Evolutionary conservation across 2,329 filamentous ascomycete genomes (phyloP).

Genomic region (Cladophialophora yegresii): DNA sequence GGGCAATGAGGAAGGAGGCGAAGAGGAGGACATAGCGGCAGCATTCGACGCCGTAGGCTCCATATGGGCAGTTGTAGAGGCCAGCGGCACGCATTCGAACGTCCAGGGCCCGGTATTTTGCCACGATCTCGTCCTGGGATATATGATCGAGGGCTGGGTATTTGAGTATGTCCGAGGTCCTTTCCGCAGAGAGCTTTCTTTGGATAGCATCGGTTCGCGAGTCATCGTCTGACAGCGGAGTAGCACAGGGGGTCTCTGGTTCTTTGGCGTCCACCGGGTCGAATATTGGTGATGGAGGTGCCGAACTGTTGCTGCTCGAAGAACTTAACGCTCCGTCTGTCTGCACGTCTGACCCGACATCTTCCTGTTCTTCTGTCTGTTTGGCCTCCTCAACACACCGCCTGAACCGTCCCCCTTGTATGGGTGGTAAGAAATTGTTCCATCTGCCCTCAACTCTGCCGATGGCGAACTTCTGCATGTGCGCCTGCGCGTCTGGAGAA

Average conservation of each 20-base stretch:
- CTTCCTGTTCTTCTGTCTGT: conserved; percentile 43
- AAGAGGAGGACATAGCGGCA: conserved; percentile 72
- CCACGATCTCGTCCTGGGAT: conserved; percentile 74
- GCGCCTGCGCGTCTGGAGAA: conserved; percentile 70
- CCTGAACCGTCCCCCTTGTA: conserved; percentile 81
- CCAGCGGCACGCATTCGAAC: conserved; percentile 70
- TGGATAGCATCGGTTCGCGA: conserved; percentile 25
- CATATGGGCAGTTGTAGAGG: conserved; percentile 82
- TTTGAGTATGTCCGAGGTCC: conserved; percentile 46
- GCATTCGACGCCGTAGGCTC: conserved; percentile 73
- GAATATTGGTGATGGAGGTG: conserved; percentile 67
- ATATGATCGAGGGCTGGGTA: conserved; percentile 75
- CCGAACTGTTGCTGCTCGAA: conserved; percentile 29
- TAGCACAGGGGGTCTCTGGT: conserved; percentile 51
- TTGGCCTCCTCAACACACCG: conserved; percentile 36
- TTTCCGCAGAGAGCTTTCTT: conserved; percentile 24
- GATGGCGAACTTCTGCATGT: conserved; percentile 81
- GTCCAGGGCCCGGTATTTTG: conserved; percentile 79
- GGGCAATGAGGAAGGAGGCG: conserved; percentile 59
- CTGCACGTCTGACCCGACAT: conserved; percentile 40
- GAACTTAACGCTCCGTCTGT: conserved; percentile 29
- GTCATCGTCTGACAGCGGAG: conserved; percentile 52
- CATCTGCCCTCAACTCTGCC: conserved; percentile 78
- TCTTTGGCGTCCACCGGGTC: conserved; percentile 56
- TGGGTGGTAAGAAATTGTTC: conserved; percentile 85